These are phyloP conservation scores for Isabelozyma heimii DNA, from an alignment of 805 yeast genomes.

Conservation along the genomic window DNA sequence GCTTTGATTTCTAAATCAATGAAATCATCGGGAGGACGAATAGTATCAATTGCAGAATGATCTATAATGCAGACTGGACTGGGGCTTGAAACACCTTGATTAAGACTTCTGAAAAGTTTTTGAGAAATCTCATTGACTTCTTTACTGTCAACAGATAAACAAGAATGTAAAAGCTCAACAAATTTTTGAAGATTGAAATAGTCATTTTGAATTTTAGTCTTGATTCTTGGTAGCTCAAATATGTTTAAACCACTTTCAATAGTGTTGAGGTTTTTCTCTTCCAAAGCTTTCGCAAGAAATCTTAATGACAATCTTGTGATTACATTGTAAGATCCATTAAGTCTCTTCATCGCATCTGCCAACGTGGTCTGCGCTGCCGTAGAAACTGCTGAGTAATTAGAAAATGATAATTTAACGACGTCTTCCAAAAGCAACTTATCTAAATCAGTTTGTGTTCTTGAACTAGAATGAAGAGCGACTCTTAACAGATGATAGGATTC, in stretches of 20 bases:
- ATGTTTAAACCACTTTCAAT: conserved; percentile 65
- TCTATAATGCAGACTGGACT: conserved; percentile 50
- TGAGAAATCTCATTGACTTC: conserved; percentile 56
- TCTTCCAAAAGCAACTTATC: conserved; percentile 66
- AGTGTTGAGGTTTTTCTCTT: conserved; percentile 41
- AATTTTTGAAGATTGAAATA: conserved; percentile 48
- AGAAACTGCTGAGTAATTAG: conserved; percentile 69
- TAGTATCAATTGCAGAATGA: conserved; percentile 34
- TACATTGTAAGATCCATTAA: conserved; percentile 61
- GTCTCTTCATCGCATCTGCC: conserved; percentile 64
- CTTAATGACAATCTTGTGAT: conserved; percentile 52
- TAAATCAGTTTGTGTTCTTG: conserved; percentile 63
- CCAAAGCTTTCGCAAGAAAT: conserved; percentile 48
- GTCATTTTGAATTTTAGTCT: conserved; percentile 57
- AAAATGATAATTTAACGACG: conserved; percentile 60
- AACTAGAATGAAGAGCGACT: conserved; percentile 66
- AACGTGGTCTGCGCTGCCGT: conserved; percentile 67
- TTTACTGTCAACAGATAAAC: conserved; percentile 55
- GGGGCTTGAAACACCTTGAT: conserved; percentile 29
- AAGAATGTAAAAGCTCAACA: conserved; percentile 48
- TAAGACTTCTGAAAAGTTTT: conserved; percentile 40
- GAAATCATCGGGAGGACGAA: conserved; percentile 60
- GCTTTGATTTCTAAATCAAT: conserved; percentile 59
- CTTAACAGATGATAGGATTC: conserved; percentile 75
- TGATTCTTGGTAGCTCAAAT: conserved; percentile 56